These are phyloP conservation scores for Syzygium grande DNA, from an alignment of 345 rosid species.

Conservation along the genomic window DNA sequence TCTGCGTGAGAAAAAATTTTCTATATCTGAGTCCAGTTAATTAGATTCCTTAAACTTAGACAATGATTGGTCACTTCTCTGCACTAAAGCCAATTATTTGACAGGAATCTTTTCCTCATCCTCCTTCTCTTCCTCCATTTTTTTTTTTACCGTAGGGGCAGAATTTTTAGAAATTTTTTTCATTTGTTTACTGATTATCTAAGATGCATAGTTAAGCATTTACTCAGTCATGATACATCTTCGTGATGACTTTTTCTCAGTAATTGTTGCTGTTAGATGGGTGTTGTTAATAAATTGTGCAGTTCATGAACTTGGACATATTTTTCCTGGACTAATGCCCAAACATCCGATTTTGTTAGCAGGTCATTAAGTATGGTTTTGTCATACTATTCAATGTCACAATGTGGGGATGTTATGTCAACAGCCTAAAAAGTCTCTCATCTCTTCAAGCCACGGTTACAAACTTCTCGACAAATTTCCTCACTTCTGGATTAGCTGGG, in stretches of 20 bases:
- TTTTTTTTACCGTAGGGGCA: neutral
- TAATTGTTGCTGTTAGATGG: neutral
- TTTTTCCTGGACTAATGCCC: neutral
- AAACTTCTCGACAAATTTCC: slow-evolving; percentile 81
- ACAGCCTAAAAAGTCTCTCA: slow-evolving; percentile 82
- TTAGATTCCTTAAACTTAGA: neutral
- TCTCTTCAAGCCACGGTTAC: slow-evolving; percentile 84
- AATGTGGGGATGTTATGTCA: slow-evolving; percentile 94
- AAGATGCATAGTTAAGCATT: neutral
- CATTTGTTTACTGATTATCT: neutral
- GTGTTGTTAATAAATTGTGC: neutral
- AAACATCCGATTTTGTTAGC: neutral
- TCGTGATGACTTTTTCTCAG: neutral
- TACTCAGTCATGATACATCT: neutral
- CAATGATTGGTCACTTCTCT: neutral
- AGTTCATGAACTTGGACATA: neutral
- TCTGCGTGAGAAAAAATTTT: neutral
- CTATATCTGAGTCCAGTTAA: neutral
- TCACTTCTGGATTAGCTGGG: slow-evolving; percentile 79
- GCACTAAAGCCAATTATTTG: neutral
- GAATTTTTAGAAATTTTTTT: neutral
- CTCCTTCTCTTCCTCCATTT: neutral
- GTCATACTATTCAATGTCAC: slow-evolving; percentile 57
- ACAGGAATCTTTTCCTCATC: neutral
- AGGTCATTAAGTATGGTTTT: slow-evolving; percentile 53